Percentiles rank a stretch among this genome's conserved stretches.
phyloP scores from a whole-genome alignment of 106 monocot species.

The Dendrobium chrysotoxum region DNA sequence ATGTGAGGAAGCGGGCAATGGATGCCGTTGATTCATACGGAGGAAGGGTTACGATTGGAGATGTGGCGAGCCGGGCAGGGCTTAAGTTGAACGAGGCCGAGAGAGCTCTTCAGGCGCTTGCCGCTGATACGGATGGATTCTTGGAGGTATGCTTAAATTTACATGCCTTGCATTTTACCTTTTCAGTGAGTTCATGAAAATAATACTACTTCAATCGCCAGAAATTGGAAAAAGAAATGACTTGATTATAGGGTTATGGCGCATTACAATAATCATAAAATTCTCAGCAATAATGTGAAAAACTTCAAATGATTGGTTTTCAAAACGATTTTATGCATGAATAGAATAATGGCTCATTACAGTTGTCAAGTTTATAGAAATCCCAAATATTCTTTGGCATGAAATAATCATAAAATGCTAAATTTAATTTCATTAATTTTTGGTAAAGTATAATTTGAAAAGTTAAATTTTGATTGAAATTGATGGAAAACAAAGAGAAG shows the following conservation, averaged over 20 bases:
- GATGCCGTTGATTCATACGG: slow-evolving; percentile 73
- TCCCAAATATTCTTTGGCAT: background rate
- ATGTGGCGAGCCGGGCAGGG: slow-evolving; percentile 70
- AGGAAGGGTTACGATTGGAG: slow-evolving; percentile 89
- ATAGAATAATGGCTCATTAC: background rate
- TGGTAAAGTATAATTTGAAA: too few species aligned
- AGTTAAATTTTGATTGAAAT: too few species aligned
- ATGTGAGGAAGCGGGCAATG: slow-evolving; percentile 66
- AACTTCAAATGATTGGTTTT: background rate
- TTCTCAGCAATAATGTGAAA: background rate
- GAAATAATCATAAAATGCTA: background rate
- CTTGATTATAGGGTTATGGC: too few species aligned
- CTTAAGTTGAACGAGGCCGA: slow-evolving; percentile 78
- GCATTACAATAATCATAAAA: too few species aligned
- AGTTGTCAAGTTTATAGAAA: background rate
- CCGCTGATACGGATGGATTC: slow-evolving; percentile 86
- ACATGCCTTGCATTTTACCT: background rate
- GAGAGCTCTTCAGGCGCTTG: slow-evolving; percentile 87
- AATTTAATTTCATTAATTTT: background rate
- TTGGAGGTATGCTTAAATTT: slow-evolving; percentile 58
- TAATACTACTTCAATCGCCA: background rate
- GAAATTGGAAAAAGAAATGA: background rate
- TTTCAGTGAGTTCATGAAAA: background rate
- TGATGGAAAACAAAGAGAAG: too few species aligned
- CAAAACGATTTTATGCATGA: too few species aligned